These are phyloP conservation scores for Cytospora piceicola DNA, from an alignment of 2,329 filamentous ascomycete species.

Conservation along the genomic window DNA sequence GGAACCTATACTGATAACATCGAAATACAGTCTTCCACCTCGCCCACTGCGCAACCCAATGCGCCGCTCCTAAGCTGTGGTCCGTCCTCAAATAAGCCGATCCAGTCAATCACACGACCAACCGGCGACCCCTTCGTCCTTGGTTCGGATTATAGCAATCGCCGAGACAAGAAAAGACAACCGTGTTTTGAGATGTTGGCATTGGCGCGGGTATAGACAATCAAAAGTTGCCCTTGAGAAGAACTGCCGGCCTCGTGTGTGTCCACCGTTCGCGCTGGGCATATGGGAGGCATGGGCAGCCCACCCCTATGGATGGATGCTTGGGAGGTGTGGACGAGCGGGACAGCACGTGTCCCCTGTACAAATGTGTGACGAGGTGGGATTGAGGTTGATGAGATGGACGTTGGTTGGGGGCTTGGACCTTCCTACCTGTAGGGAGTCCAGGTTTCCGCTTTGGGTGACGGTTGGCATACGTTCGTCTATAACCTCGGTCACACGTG, in stretches of 20 bases:
- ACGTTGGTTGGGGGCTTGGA: conserved; percentile 4
- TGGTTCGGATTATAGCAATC: background rate
- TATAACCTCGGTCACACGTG: conserved; percentile 18
- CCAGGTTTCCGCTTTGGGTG: background rate
- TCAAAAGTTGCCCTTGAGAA: background rate
- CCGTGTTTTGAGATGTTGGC: conserved; percentile 22
- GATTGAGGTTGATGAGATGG: background rate
- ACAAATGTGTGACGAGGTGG: conserved; percentile 14
- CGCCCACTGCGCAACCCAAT: conserved; percentile 89
- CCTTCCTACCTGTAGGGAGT: background rate
- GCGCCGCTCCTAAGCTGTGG: conserved; percentile 96
- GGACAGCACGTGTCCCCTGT: conserved; percentile 12
- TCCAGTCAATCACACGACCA: conserved; percentile 2
- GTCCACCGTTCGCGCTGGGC: background rate
- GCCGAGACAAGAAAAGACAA: conserved; percentile 3
- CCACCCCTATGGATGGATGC: background rate
- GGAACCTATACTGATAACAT: conserved; percentile 19
- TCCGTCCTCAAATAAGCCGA: conserved; percentile 79
- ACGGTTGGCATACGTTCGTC: conserved; percentile 18
- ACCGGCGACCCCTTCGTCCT: conserved; percentile 1
- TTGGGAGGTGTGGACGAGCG: conserved; percentile 2
- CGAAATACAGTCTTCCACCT: conserved; percentile 88
- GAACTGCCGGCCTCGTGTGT: background rate
- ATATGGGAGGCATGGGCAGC: background rate
- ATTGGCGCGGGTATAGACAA: conserved; percentile 22